Percentiles rank a stretch among this genome's conserved stretches.
Evolutionary conservation across 352 stramenopile species (phyloP).

Genomic region (Phytophthora sojae): DNA sequence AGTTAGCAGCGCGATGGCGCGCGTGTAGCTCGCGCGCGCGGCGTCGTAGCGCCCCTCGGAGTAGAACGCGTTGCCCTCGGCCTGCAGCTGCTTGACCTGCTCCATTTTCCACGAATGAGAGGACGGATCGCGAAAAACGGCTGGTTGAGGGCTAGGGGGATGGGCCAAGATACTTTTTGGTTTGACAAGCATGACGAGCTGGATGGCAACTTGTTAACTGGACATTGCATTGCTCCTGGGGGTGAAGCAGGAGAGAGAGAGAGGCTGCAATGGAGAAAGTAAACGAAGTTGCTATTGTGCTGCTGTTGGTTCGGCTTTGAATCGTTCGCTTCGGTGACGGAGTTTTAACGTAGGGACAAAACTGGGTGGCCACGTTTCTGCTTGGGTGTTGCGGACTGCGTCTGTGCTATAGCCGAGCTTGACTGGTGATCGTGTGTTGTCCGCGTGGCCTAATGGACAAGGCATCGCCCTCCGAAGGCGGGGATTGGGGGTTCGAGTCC

Average conservation of each 20-base stretch:
- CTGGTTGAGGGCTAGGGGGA: conserved; percentile 7
- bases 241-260: background rate
- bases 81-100: conserved; percentile 47
- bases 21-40: conserved; percentile 57
- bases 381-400: background rate
- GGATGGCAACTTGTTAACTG: background rate
- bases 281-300: background rate
- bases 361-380: conserved; percentile 9
- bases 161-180: conserved; percentile 17
- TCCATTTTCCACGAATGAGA: conserved; percentile 33
- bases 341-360: background rate
- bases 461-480: conserved; percentile 34
- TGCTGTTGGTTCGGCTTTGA: background rate
- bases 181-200: conserved; percentile 2
- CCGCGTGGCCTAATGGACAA: conserved; percentile 36
- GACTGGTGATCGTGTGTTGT: conserved; percentile 1
- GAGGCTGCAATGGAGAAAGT: background rate
- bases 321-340: background rate
- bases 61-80: conserved; percentile 63
- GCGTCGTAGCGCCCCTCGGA: conserved; percentile 63
- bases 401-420: conserved; percentile 6
- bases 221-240: background rate
- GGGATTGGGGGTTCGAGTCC: conserved; percentile 38
- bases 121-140: background rate
- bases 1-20: conserved; percentile 46